These are phyloP conservation scores for Ophiostoma sp. DNA, from an alignment of 2,329 filamentous ascomycete species.

Conservation along the genomic window DNA sequence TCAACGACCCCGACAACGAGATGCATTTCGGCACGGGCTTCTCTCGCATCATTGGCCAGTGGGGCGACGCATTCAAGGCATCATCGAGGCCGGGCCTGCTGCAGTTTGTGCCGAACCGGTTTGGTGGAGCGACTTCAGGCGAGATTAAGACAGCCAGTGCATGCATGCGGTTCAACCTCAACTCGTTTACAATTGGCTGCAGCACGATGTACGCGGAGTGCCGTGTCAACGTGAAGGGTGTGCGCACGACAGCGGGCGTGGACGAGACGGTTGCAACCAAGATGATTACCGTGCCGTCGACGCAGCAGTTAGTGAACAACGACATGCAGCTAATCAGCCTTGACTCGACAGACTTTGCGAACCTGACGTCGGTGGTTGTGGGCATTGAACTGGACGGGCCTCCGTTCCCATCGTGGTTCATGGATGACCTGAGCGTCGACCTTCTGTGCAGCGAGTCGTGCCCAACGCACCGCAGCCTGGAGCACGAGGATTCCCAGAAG, in stretches of 20 bases:
- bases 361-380: background rate
- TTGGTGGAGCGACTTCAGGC: conserved; percentile 26
- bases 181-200: conserved; percentile 38
- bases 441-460: background rate
- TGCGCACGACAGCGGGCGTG: conserved; percentile 22
- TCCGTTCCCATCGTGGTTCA: background rate
- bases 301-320: background rate
- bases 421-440: conserved; percentile 10
- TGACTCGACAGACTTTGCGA: background rate
- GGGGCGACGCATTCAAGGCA: conserved; percentile 21
- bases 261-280: background rate
- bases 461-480: background rate
- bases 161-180: conserved; percentile 37
- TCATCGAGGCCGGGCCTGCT: conserved; percentile 29
- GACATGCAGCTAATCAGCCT: background rate
- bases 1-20: conserved; percentile 27
- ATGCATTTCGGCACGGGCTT: conserved; percentile 37
- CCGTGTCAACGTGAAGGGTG: conserved; percentile 36
- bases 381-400: background rate
- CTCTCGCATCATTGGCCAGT: conserved; percentile 24
- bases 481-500: background rate
- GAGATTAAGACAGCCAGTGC: conserved; percentile 28
- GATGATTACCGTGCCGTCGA: background rate
- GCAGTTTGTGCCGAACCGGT: conserved; percentile 25
- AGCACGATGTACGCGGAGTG: conserved; percentile 34